Evolutionary conservation across 257 asterid species (phyloP), one percentile per base, ranked within the genome.

Genomic region (Marsdenia floribunda): DNA sequence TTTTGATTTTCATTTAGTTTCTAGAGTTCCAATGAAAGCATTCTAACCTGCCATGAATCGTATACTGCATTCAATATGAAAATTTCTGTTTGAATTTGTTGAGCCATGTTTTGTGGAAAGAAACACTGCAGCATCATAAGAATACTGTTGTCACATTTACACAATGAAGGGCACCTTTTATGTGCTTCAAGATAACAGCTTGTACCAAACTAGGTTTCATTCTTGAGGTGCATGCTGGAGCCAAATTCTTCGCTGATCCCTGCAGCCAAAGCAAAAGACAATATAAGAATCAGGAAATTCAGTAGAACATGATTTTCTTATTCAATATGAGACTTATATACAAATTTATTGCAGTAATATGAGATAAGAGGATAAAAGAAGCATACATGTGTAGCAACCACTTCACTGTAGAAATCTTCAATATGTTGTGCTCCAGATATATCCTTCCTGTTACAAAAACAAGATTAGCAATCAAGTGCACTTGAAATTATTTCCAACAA

Each of bases 41-140:
- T 11, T 72, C 93, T 85, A n/a, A 91, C 98, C 97, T 94, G 99
- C 97, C 98, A 92, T 46, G 96, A 89, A 86, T 94, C 99, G 74
- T 86, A 86, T 59, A 93, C 97, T 4, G 98, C 90, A 81, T 94
- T 94, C 50, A 88, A 77, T 53, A 94, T 50, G 82, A 94, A 94
- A 73, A 94, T 82, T 0, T 97, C 96, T 0, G 96, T 94, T 70
- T 68, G 86, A 59, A 92, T 83, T 55, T 77, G 88, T 78, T 77
- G 88, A 21, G 74, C 93, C 77, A 86, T 70, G 71, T 94, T 73
- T 84, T 89, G 91, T 2, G 98, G 97, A 85, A 94, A 94, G 74
- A 92, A 90, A 71, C 97, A 92, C 98, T 94, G 97, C 86, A 78
- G 70, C 26, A 12, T 38, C 42, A 14, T 14, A 70, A 71, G 44